These are phyloP conservation scores for Sugiyamaella boreocaroliniensis DNA, from an alignment of 805 yeast genomes.

Conservation along the genomic window DNA sequence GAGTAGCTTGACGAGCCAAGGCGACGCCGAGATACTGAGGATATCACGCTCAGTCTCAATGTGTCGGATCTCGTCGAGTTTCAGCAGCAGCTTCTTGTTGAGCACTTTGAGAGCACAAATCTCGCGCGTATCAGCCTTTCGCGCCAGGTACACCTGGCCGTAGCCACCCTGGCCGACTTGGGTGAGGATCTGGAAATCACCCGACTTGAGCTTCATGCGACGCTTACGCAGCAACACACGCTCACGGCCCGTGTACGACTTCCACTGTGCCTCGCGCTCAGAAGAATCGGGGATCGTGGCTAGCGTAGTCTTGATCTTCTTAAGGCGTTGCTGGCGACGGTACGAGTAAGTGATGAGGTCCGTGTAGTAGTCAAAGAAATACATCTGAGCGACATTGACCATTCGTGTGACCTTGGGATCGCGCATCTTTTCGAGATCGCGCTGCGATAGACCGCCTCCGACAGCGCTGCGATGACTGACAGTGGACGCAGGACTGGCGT, in stretches of 20 bases:
- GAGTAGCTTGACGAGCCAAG: conserved; percentile 88
- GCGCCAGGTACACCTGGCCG: conserved; percentile 95
- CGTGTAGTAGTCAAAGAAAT: conserved; percentile 90
- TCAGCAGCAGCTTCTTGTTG: conserved; percentile 77
- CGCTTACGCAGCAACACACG: conserved; percentile 78
- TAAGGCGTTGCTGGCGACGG: conserved; percentile 74
- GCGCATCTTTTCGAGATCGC: conserved; percentile 38
- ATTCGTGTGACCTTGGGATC: conserved; percentile 74
- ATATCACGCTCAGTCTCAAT: conserved; percentile 95
- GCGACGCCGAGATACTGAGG: conserved; percentile 88
- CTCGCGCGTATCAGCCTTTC: conserved; percentile 89
- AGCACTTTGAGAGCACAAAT: conserved; percentile 91
- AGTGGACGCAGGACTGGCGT: conserved; percentile 4
- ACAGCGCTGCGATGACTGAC: neutral
- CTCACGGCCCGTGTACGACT: conserved; percentile 75
- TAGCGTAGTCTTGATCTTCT: conserved; percentile 53
- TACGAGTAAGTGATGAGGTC: conserved; percentile 92
- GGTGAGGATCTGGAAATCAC: conserved; percentile 92
- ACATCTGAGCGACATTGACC: conserved; percentile 89
- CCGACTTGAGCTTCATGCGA: conserved; percentile 85
- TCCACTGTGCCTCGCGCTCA: conserved; percentile 58
- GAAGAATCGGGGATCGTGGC: conserved; percentile 29
- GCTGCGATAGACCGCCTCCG: neutral
- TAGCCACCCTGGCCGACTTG: conserved; percentile 99
- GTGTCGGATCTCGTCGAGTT: conserved; percentile 91